Conservation (phyloP, 2,329 filamentous ascomycete species). For the Pyricularia grisea region DNA sequence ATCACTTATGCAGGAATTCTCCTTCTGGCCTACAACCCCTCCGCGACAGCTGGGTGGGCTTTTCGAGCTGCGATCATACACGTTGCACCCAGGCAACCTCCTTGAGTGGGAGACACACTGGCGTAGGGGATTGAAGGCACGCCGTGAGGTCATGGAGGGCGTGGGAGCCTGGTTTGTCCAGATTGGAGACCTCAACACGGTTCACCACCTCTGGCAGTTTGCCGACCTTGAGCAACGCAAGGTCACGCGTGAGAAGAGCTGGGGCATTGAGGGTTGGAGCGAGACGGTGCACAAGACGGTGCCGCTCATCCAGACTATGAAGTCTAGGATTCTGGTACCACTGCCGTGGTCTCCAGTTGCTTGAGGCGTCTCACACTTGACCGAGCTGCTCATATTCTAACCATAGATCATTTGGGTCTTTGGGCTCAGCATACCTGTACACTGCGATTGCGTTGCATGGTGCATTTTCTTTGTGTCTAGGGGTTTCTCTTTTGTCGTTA, state of each 20-base stretch:
- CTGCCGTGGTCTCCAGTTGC: slow-evolving; percentile 95
- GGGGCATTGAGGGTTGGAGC: slow-evolving; percentile 90
- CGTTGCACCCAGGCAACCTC: slow-evolving; percentile 87
- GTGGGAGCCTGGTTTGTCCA: slow-evolving; percentile 98
- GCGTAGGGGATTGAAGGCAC: slow-evolving; percentile 81
- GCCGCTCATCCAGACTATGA: slow-evolving; percentile 92
- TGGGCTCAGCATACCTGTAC: not conserved
- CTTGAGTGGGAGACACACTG: slow-evolving; percentile 99
- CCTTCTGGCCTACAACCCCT: slow-evolving; percentile 94
- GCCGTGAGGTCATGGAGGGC: slow-evolving; percentile 96
- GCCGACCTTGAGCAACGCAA: slow-evolving; percentile 93
- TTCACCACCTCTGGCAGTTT: slow-evolving; percentile 98
- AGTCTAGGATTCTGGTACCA: slow-evolving; percentile 83
- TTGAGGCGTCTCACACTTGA: slow-evolving; percentile 26
- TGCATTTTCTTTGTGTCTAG: not conserved
- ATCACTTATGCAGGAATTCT: slow-evolving; percentile 98
- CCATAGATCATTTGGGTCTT: not conserved
- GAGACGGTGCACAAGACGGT: slow-evolving; percentile 98
- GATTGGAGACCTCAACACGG: slow-evolving; percentile 93
- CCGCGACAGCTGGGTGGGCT: slow-evolving; percentile 84
- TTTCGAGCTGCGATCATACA: slow-evolving; percentile 95
- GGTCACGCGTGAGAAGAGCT: slow-evolving; percentile 83
- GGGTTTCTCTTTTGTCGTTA: not conserved
- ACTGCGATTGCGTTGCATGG: not conserved
- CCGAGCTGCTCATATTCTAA: not conserved